Base-by-base conservation (phyloP, 495 filamentous ascomycete species). In the Penicillium ochrochloron region DNA sequence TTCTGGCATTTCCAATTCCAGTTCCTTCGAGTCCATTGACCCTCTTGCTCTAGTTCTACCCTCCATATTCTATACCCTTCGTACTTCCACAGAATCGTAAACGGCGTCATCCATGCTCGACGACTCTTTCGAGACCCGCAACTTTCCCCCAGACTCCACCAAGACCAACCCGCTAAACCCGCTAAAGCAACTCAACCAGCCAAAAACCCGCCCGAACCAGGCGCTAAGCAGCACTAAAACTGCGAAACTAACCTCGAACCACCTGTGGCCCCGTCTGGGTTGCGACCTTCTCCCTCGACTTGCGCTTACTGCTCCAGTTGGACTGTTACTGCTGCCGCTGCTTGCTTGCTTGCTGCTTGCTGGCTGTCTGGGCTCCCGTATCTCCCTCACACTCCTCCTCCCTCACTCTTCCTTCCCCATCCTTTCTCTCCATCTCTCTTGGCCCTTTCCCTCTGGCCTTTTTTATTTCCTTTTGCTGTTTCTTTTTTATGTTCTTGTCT, bases 401-500 rank as follows among this genome's bases (percentile, higher is more conserved):
- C 25, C 34, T 59, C 67, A 27, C 50, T 65, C 64, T 56, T 33
- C 59, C 37, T 52, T 41, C 63, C 63, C 54, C 35, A 41, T 62
- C 59, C 58, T 39, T 44, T 52, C 46, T 51, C 46, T 48, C 52
- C 25, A 27, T 27, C 37, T 44, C 54, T 57, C 65, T 37, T 37
- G 54, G 55, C 54, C 63, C 51, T 62, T 60, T 66, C 54, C 46
- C 50, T 59, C 48, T n/a, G 44, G 39, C 37, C 41, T 33, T n/a
- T 46, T 60, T 61, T n/a, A n/a, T 61, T 64, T 25, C 12, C 56
- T 61, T 64, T 57, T 31, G 27, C 51, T 60, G 59, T 46, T 60
- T 57, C 34, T 37, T 33, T 55, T n/a, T 55, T 27, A 10, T 60
- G 55, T 34, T 46, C 33, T n/a, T 37, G 41, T 56, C 17, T 27